A percentile compares a stretch with the other conserved stretches of the same genome.
phyloP scores from a whole-genome alignment of 768 basidiomycete species.

The Agrocybe praecox region DNA sequence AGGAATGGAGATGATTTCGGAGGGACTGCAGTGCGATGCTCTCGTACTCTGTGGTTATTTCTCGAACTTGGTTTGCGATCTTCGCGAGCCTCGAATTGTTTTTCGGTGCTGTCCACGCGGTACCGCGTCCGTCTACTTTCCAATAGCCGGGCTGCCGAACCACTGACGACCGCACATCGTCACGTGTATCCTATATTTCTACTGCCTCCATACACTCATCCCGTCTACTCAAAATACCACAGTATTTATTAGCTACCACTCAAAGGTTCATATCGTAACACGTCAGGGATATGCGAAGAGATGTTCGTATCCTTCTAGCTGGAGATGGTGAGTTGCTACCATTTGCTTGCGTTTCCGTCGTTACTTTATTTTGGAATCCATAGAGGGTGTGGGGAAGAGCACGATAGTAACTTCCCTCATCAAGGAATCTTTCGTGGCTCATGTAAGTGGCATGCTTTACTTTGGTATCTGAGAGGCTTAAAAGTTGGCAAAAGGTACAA shows the following conservation, averaged over 20 bases:
- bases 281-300: conserved; percentile 66
- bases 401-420: conserved; percentile 97
- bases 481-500: conserved; percentile 65
- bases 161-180: neutral
- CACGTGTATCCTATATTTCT: neutral
- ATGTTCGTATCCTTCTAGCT: conserved; percentile 92
- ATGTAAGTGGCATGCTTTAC: conserved; percentile 50
- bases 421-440: conserved; percentile 91
- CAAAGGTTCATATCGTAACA: neutral
- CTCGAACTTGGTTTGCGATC: too few species aligned
- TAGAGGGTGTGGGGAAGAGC: conserved; percentile 98
- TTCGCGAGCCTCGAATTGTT: too few species aligned
- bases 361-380: conserved; percentile 13
- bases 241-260: neutral
- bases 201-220: neutral
- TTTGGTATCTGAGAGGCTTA: neutral
- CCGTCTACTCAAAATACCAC: neutral
- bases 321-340: conserved; percentile 76
- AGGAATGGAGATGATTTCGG: neutral
- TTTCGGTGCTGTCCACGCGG: too few species aligned
- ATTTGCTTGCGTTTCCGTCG: neutral
- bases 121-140: too few species aligned
- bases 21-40: too few species aligned
- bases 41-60: too few species aligned
- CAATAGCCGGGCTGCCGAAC: neutral